phyloP scores from a whole-genome alignment of 2,329 filamentous ascomycete species.

The Apiospora phragmitis region DNA sequence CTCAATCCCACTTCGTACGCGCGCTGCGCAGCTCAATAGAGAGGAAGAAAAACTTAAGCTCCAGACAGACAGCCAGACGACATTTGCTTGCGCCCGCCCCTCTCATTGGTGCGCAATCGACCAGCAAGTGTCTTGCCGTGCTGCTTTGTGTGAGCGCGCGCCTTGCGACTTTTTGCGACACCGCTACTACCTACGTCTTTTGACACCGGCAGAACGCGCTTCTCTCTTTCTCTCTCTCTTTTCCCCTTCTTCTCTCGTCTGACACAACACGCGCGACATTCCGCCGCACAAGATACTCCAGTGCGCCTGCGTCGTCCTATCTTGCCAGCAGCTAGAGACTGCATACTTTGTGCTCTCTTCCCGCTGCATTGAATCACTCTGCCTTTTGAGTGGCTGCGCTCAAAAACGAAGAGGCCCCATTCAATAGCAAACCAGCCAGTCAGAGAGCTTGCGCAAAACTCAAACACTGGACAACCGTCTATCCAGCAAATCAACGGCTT shows the following conservation, averaged over 20 bases:
- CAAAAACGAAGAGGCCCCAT: constrained; percentile 16
- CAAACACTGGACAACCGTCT: constrained; percentile 24
- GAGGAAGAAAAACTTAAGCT: background rate
- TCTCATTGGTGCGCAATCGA: constrained; percentile 7
- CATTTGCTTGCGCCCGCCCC: background rate
- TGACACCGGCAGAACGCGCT: background rate
- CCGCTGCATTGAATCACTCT: constrained; percentile 4
- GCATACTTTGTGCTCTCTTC: background rate
- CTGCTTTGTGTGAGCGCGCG: constrained; percentile 1
- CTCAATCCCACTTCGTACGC: background rate
- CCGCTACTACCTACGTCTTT: constrained; percentile 3
- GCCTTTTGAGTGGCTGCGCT: constrained; percentile 3
- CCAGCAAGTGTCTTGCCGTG: background rate
- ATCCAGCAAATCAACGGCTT: constrained; percentile 54
- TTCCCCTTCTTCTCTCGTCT: background rate
- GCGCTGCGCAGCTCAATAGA: background rate
- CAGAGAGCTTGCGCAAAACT: constrained; percentile 32
- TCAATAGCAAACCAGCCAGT: constrained; percentile 30
- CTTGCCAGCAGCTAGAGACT: background rate
- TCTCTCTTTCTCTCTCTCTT: background rate
- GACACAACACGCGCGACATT: background rate
- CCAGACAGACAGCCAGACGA: background rate
- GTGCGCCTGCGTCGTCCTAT: constrained; percentile 6
- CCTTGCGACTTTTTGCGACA: constrained; percentile 3
- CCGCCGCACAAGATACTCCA: background rate